phyloP scores from a whole-genome alignment of 805 yeast genomes.

The Candida ficus region DNA sequence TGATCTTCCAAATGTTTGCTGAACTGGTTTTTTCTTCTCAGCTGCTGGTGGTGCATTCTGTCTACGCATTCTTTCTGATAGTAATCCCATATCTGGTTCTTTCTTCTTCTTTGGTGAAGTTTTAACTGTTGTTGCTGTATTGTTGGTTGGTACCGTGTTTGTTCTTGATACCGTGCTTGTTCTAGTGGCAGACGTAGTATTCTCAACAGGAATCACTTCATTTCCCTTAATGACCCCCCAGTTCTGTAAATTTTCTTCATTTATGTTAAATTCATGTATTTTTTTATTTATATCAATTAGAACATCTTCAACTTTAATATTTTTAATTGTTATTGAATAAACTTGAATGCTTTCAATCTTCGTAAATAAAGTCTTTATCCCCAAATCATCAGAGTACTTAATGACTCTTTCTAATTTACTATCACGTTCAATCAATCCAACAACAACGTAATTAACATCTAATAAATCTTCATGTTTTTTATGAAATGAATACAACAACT shows the following conservation, averaged over 20 bases:
- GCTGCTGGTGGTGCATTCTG: conserved; percentile 7
- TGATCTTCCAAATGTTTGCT: conserved; percentile 14
- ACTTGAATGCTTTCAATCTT: conserved; percentile 32
- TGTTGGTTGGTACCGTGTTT: too few relatives aligned
- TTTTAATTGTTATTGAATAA: conserved; percentile 30
- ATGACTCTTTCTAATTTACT: conserved; percentile 7
- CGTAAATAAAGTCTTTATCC: conserved; percentile 26
- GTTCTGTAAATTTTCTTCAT: conserved; percentile 12
- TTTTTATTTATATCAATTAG: conserved; percentile 10
- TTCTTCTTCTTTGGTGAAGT: conserved; percentile 5
- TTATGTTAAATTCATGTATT: conserved; percentile 7
- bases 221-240: conserved; percentile 26
- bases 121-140: neutral
- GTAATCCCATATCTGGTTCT: conserved; percentile 18
- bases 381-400: conserved; percentile 24
- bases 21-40: conserved; percentile 10
- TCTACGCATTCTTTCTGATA: conserved; percentile 13
- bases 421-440: conserved; percentile 28
- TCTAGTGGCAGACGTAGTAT: neutral
- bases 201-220: conserved; percentile 6
- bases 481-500: conserved; percentile 34
- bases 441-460: conserved; percentile 36
- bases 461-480: conserved; percentile 31
- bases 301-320: conserved; percentile 17
- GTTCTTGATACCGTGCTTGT: neutral